Evolutionary conservation across 345 rosid genomes (phyloP).

Genomic region (Salix dunnii): DNA sequence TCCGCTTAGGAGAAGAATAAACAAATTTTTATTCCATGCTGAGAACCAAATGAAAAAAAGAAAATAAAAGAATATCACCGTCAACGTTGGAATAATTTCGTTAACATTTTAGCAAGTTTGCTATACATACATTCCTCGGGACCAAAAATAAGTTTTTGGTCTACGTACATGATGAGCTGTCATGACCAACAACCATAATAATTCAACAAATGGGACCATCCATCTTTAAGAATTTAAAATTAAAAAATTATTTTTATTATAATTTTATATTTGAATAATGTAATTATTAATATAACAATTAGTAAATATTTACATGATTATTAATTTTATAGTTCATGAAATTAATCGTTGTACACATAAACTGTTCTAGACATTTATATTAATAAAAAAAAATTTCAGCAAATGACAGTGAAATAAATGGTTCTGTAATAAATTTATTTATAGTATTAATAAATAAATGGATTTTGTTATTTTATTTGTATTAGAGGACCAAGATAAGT

Average conservation of each 20-base stretch:
- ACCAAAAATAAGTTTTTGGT: no score
- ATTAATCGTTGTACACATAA: fast-evolving
- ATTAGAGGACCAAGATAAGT: not conserved
- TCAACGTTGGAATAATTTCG: not conserved
- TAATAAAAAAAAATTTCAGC: not conserved
- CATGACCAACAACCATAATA: not conserved
- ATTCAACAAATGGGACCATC: not conserved
- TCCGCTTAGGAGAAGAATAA: not conserved
- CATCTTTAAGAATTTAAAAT: no score
- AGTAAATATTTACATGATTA: no score
- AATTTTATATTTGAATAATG: fast-evolving
- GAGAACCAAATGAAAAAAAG: not conserved
- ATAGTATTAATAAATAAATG: no score
- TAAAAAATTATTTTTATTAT: no score
- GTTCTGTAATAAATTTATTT: no score
- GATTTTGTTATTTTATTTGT: not conserved
- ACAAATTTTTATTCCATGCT: not conserved
- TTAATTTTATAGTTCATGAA: fast-evolving
- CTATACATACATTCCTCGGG: no score
- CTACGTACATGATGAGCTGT: not conserved
- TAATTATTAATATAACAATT: fast-evolving
- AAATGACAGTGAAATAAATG: not conserved
- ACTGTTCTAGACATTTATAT: no score
- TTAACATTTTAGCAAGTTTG: not conserved
- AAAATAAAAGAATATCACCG: not conserved